These are phyloP conservation scores for Platanthera zijinensis DNA, from an alignment of 106 monocot species.

Conservation along the genomic window DNA sequence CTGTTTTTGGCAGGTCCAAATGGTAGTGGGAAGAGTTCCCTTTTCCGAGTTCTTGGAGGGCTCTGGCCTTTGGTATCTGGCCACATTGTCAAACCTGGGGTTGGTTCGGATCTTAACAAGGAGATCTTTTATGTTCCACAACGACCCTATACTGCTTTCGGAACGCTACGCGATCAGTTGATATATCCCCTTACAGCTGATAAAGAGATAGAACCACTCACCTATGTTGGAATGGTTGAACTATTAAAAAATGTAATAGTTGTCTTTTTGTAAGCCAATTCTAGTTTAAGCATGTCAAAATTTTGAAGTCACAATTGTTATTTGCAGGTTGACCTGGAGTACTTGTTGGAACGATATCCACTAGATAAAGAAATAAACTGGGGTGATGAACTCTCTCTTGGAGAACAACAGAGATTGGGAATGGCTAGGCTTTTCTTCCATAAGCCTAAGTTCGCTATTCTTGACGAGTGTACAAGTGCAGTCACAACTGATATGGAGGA, in stretches of 20 bases:
- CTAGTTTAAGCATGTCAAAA: background rate
- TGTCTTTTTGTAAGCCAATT: background rate
- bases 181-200: slow-evolving; percentile 91
- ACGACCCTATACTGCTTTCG: slow-evolving; percentile 96
- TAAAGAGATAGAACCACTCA: slow-evolving; percentile 75
- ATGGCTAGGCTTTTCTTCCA: slow-evolving; percentile 99
- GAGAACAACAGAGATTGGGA: slow-evolving; percentile 96
- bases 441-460: slow-evolving; percentile 97
- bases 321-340: slow-evolving; percentile 92
- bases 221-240: slow-evolving; percentile 77
- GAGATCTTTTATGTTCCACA: slow-evolving; percentile 99
- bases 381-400: slow-evolving; percentile 98
- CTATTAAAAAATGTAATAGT: slow-evolving; percentile 81
- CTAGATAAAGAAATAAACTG: slow-evolving; percentile 90
- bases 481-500: slow-evolving; percentile 99
- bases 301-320: background rate
- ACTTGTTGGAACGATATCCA: slow-evolving; percentile 91
- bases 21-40: slow-evolving; percentile 99
- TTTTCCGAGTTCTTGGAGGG: slow-evolving; percentile 97
- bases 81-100: slow-evolving; percentile 85
- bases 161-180: slow-evolving; percentile 96
- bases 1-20: slow-evolving; percentile 74
- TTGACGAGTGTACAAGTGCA: slow-evolving; percentile 99
- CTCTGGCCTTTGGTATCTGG: slow-evolving; percentile 96
- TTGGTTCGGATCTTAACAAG: slow-evolving; percentile 98